phyloP scores from a whole-genome alignment of 495 filamentous ascomycete genomes.

The Aspergillus hancockii region DNA sequence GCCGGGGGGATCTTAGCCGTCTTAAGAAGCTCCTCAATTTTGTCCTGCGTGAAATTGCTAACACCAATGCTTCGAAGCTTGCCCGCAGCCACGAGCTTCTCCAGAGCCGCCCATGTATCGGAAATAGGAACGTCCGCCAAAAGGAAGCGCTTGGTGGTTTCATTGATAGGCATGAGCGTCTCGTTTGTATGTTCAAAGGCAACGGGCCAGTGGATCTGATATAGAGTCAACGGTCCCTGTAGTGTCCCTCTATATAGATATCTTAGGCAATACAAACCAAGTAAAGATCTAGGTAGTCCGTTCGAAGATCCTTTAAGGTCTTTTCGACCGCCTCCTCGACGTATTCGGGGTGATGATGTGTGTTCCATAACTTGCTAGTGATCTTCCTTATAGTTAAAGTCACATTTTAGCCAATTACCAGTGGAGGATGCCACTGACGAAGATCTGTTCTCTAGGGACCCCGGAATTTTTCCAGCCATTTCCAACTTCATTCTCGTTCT shows the following conservation, averaged over 20 bases:
- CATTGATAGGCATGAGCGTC: conserved; percentile 35
- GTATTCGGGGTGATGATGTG: conserved; percentile 43
- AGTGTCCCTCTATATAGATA: neutral
- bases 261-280: conserved; percentile 37
- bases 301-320: conserved; percentile 43
- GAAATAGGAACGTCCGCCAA: conserved; percentile 34
- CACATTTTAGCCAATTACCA: neutral
- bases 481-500: conserved; percentile 47
- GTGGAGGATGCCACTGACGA: conserved; percentile 29
- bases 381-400: conserved; percentile 21
- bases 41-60: conserved; percentile 68
- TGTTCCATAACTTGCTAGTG: conserved; percentile 49
- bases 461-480: conserved; percentile 44
- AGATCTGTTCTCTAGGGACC: conserved; percentile 42
- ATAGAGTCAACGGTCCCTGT: neutral
- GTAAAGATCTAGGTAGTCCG: conserved; percentile 46
- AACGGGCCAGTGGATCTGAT: conserved; percentile 42
- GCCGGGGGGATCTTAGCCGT: conserved; percentile 64
- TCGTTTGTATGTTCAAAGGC: conserved; percentile 67
- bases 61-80: conserved; percentile 77
- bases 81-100: conserved; percentile 65
- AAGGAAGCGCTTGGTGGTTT: conserved; percentile 36
- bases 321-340: conserved; percentile 43
- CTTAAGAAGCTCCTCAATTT: conserved; percentile 65
- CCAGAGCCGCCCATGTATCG: conserved; percentile 70